Base-by-base conservation (phyloP, 148 eudicot genomes). In the Spergularia marina region DNA sequence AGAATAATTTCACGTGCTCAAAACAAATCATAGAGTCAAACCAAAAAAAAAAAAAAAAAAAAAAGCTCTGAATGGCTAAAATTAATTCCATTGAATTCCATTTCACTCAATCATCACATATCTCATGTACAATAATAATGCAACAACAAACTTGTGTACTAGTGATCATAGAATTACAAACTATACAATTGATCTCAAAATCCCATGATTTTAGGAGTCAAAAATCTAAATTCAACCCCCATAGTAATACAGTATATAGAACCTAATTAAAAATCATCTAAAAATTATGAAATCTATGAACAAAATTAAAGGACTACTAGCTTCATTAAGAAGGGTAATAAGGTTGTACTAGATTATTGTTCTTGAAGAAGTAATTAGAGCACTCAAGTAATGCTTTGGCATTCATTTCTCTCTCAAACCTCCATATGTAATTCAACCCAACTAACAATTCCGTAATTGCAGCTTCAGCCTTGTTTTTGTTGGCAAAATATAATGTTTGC, bases 401-500 rank as follows among this genome's bases (percentile, higher is more conserved):
- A 78, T 91, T 91, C 93, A 91, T 91, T 82, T 94, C 97, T 60
- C 98, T 81, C 44, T 92, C 96, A 60, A 91, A 94, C 73, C 97
- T 86, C 96, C 98, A 94, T 41, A 94, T 87, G 49, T 94, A 94
- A 79, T 94, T 94, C 82, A 94, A 79, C 23, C 98, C 98, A 47
- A 94, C 98, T 10, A 94, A 79, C 44, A 94, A 79, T 86, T 94
- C 98, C 0, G 97, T 89, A 44, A 94, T 91, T 21, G 97, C 97
- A 25, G 97, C 97, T 72, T 94, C 98, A 2, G 92, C 83, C 78
- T 90, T 94, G 60, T 85, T 89, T 75, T 85, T 86, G 60, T 86
- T 85, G 0, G 98, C 97, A 71, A 94, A 91, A 77, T 76, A 83
- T 0, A 94, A 70, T 0, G 98, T 94, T 54, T 94, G 97, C 36